These are phyloP conservation scores for Alternaria brassicae DNA, from an alignment of 2,329 filamentous ascomycete genomes.

Conservation along the genomic window DNA sequence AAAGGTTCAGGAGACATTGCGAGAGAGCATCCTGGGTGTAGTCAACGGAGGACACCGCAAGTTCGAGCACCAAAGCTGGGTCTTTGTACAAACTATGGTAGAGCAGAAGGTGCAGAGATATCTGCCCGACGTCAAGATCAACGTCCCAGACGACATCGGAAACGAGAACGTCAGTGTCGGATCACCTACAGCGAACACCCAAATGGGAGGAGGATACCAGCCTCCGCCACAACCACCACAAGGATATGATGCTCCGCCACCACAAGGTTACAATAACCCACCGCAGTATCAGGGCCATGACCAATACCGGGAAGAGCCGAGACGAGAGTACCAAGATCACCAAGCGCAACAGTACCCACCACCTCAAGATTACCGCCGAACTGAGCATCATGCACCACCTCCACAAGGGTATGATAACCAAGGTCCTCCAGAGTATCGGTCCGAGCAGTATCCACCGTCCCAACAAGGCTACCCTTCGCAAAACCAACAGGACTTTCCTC, in stretches of 20 bases:
- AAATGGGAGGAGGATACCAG: conserved; percentile 20
- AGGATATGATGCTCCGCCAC: no score
- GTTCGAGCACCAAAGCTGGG: conserved; percentile 41
- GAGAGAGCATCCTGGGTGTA: conserved; percentile 39
- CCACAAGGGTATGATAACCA: conserved; percentile 8
- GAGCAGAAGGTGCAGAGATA: conserved; percentile 42
- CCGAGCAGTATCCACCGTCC: conserved; percentile 3
- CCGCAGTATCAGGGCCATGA: conserved; percentile 16
- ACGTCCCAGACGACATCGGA: conserved; percentile 40
- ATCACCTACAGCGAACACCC: conserved; percentile 19
- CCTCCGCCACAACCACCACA: conserved; percentile 15
- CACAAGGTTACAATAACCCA: conserved; percentile 12
- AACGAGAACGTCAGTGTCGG: conserved; percentile 42
- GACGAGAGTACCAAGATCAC: conserved; percentile 6
- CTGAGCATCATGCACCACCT: conserved; percentile 4
- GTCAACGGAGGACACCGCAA: conserved; percentile 42
- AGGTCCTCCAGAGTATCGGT: conserved; percentile 1
- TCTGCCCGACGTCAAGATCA: conserved; percentile 40
- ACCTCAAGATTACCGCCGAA: conserved; percentile 3
- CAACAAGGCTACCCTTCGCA: conserved; percentile 13
- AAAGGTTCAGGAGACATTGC: conserved; percentile 41
- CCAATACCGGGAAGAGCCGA: conserved; percentile 12
- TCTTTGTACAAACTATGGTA: conserved; percentile 41
- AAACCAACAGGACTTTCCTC: conserved; percentile 10
- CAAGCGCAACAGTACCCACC: conserved; percentile 6